A percentile compares a stretch with the other conserved stretches of the same genome.
Evolutionary conservation across 2,329 filamentous ascomycete species (phyloP).

Genomic region (Exophiala oligosperma): DNA sequence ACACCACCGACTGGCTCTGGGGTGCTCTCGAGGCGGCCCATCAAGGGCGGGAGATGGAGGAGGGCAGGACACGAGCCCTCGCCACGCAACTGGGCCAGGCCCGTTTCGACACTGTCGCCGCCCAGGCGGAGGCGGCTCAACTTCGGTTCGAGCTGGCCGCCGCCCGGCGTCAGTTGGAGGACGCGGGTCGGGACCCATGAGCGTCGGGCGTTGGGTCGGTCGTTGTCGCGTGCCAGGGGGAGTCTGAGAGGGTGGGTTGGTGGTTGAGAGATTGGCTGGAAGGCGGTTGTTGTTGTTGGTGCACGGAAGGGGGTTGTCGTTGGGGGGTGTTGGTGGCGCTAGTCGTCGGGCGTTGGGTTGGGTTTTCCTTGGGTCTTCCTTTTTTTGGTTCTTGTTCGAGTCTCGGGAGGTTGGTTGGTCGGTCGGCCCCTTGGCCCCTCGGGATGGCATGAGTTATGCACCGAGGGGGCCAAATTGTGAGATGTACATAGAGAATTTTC

Average conservation of each 20-base stretch:
- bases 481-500: not conserved
- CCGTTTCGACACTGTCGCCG: slow-evolving; percentile 1
- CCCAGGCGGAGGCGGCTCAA: slow-evolving; percentile 1
- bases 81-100: not conserved
- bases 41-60: not conserved
- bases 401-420: not conserved
- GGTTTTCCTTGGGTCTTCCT: not conserved
- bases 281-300: not conserved
- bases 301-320: not conserved
- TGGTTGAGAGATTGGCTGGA: not conserved
- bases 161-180: not conserved
- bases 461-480: not conserved
- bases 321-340: too few species aligned
- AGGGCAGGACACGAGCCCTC: slow-evolving; percentile 1
- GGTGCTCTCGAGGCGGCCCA: slow-evolving; percentile 2
- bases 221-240: not conserved
- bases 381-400: not conserved
- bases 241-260: too few species aligned
- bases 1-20: not conserved
- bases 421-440: not conserved
- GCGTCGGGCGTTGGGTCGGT: not conserved
- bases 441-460: not conserved
- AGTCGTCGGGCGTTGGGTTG: not conserved
- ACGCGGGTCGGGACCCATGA: not conserved
- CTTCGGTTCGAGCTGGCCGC: not conserved